phyloP scores from a whole-genome alignment of 148 eudicot species.

The Rhododendron griersonianum region DNA sequence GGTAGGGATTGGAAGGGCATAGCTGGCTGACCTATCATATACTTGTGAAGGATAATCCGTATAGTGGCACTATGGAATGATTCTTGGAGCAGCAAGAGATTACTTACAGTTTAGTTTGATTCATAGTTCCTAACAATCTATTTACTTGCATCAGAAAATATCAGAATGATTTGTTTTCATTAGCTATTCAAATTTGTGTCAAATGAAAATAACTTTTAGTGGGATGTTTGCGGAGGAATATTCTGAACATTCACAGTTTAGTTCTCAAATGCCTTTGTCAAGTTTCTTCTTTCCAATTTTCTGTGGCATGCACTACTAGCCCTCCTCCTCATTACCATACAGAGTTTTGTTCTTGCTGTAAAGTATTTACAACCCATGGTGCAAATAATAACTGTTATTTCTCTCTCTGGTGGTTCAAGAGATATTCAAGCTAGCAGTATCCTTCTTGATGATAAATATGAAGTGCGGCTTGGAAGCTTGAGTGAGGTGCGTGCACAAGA shows the following conservation, averaged over 20 bases:
- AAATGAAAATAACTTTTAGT: not conserved
- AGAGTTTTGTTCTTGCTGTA: not conserved
- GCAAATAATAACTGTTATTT: conserved; percentile 1
- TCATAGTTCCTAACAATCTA: not conserved
- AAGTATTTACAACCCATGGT: not conserved
- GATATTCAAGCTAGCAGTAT: conserved; percentile 49
- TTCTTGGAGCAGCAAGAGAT: not conserved
- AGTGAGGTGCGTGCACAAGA: conserved; percentile 29
- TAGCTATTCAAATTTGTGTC: not conserved
- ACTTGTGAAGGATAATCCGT: not conserved
- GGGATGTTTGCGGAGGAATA: not conserved
- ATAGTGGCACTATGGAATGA: not conserved
- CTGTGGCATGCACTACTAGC: not conserved
- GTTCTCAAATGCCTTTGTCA: not conserved
- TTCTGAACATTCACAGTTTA: not conserved
- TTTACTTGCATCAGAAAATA: not conserved
- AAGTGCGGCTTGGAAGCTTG: conserved; percentile 43
- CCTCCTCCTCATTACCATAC: not conserved
- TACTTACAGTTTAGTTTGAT: not conserved
- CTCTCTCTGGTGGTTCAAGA: conserved; percentile 12
- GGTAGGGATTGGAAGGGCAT: not conserved
- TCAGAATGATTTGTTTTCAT: not conserved
- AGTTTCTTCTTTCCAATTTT: not conserved
- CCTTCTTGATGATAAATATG: conserved; percentile 49
- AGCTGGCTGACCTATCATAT: not conserved